Base-by-base conservation (phyloP, 2,329 filamentous ascomycete species). In the Paecilomyces sp. region DNA sequence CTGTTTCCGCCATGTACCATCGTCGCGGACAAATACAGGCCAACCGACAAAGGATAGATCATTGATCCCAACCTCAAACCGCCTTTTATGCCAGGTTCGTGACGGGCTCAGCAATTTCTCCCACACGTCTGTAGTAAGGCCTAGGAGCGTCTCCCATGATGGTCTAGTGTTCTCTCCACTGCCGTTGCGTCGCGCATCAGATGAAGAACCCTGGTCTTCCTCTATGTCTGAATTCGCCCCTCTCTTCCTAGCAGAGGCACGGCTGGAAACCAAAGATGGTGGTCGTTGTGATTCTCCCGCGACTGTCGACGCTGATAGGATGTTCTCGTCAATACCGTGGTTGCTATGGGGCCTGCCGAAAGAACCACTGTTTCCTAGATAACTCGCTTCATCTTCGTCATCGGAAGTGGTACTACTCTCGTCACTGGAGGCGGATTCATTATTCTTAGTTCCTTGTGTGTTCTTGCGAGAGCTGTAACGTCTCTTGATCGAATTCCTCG, bases 31-130 rank as follows among this genome's bases (percentile, higher is more conserved):
- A 73, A 92, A 91, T 50, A 95, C 85, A 3, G 92, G 92, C 74
- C 91, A 91, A 0, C 91, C 91, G 18, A 95, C 80, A 69, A 91
- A 94, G 60, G 88, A 86, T 50, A 93, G 79, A 54, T 91, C 88
- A 67, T 95, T 90, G 8, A 96, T 80, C 0, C 87, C 89, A 60
- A 96, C 81, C 71, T 96, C 90, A 68, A 96, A 96, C 25, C 87
- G 84, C 66, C 83, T 85, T 77, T 93, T 95, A 76, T 94, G 88
- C 72, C 90, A 91, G 8, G 88, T 84, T 12, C 85, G 82, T 8
- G 85, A 85, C 0, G 92, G 91, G 0, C 89, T 91, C 58, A 96
- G 74, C 55, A 96, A 83, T 64, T 88, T 91, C 67, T 91, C 90
- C 62, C 96, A 83, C 54, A 91, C 89, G 62, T 88, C 85, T n/a